These are phyloP conservation scores for Verticillium alfalfae DNA, from an alignment of 2,329 filamentous ascomycete species.

Conservation along the genomic window DNA sequence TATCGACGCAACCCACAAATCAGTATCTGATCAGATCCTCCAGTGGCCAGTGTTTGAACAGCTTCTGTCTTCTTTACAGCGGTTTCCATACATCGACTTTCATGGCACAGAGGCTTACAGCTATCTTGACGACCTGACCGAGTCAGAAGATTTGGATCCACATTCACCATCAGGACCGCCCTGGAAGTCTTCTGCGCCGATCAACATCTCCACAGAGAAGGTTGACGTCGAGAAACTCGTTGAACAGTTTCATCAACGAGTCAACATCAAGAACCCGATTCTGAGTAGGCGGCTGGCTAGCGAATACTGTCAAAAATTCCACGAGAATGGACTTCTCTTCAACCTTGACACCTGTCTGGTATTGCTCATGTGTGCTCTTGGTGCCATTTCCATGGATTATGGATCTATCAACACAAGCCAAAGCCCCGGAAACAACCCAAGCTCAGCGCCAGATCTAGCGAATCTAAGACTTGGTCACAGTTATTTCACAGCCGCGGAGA, in stretches of 20 bases:
- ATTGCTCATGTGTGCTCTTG: background rate
- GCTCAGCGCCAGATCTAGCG: background rate
- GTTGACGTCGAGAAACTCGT: background rate
- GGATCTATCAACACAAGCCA: background rate
- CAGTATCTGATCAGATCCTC: background rate
- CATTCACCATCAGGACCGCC: background rate
- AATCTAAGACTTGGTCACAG: background rate
- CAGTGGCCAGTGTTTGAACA: background rate
- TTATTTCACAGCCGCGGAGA: background rate
- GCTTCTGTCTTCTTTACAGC: background rate
- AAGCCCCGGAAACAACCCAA: background rate
- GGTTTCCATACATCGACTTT: background rate
- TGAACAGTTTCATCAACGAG: background rate
- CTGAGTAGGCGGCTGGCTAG: background rate
- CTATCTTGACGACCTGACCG: background rate
- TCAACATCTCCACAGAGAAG: background rate
- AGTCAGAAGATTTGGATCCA: background rate
- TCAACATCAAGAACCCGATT: slow-evolving; percentile 1
- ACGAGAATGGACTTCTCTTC: background rate
- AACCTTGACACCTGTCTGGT: background rate
- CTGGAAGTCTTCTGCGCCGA: background rate
- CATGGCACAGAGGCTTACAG: background rate
- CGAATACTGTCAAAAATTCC: background rate
- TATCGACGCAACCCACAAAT: background rate
- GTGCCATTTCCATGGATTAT: background rate